Conservation (phyloP, 2,329 filamentous ascomycete genomes). For the Phialocephala subalpina region DNA sequence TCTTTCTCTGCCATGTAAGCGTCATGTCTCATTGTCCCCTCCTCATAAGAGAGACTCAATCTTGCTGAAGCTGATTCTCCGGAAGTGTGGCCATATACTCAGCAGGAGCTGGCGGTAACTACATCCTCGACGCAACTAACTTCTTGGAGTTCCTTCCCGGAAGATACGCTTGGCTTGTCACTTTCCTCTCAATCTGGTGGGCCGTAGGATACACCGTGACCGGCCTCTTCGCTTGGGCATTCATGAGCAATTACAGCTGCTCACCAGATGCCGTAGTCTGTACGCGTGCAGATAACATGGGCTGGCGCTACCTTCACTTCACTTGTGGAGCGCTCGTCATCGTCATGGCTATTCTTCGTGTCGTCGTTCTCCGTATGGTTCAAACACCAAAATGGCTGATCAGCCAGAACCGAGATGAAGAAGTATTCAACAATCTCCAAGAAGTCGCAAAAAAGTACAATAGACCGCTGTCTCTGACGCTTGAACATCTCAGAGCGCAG, state of each 20-base stretch:
- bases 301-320: not conserved
- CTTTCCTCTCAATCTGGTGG: not conserved
- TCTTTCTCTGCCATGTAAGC: not conserved
- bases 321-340: not conserved
- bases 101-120: not conserved
- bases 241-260: not conserved
- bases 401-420: not conserved
- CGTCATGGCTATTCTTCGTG: not conserved
- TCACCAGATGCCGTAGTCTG: not conserved
- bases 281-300: not conserved
- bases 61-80: not conserved
- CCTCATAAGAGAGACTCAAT: too few relatives aligned
- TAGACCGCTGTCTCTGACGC: not conserved
- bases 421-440: not conserved
- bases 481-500: not conserved
- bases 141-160: not conserved
- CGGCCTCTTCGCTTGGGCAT: not conserved
- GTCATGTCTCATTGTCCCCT: too few relatives aligned
- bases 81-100: not conserved
- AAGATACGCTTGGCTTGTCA: not conserved
- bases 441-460: not conserved
- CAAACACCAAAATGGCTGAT: not conserved
- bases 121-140: not conserved
- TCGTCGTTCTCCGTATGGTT: not conserved
- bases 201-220: not conserved